Evolutionary conservation across 208 protist genomes (phyloP), one percentile per base, ranked within the genome.

Genomic region (Leptomonas seymouri): DNA sequence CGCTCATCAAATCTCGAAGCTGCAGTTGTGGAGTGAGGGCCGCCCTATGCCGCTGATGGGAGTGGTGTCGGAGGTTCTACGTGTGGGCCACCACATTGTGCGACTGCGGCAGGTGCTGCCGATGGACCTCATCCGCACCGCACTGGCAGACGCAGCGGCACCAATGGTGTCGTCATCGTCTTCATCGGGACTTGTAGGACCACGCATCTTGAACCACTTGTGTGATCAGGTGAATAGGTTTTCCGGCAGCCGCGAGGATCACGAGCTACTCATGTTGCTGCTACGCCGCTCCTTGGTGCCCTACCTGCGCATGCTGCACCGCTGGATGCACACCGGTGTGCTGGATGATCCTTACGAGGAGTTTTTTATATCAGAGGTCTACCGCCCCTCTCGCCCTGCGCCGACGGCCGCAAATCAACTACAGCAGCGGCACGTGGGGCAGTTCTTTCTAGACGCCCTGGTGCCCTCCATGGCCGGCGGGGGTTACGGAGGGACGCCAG

Each of bases 271-370:
- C 21, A 44, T 67, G 30, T 76, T 94, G 51, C 68, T 96, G 2
- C 80, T 96, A 23, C 88, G 88, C 27, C 86, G 88, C 21, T 72
- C 91, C n/a, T 71, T 90, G 6, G 81, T 82, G 31, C 91, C 91
- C 30, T 96, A 94, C 54, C 57, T 96, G 56, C 87, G 76, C 53
- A 84, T 90, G 63, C 67, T 96, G 66, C 78, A 89, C 50, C 78
- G 77, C n/a, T 96, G 91, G 89, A 90, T 94, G 88, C 78, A 91
- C 67, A 80, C 86, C 49, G 91, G 91, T 25, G 67, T 91, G 45
- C 74, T 96, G 18, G 87, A 91, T 30, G 91, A 96, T 67, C 88
- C 88, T 4, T 93, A 84, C 55, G 81, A 78, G 3, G 91, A 96
- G 69, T 96, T 96, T 65, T 96, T 96, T 74, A 89, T 96, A 36